Conservation (phyloP, 345 rosid genomes). For the Bretschneidera sinensis region DNA sequence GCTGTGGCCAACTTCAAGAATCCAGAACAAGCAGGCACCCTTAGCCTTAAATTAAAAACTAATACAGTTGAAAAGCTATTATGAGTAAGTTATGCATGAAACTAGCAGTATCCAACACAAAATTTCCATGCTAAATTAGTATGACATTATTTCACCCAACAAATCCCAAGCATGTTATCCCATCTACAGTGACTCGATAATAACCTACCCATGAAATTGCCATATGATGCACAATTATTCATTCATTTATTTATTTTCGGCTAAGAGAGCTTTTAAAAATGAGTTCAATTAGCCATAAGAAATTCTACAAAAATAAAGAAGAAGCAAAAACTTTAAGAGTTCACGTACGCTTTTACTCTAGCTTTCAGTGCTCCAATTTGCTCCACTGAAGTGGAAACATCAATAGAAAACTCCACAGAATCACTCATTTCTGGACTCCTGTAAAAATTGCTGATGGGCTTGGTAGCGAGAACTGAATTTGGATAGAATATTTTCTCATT, state of each 20-base stretch:
- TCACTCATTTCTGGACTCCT: conserved; percentile 74
- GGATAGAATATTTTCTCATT: conserved; percentile 58
- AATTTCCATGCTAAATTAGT: no score
- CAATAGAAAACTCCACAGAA: conserved; percentile 50
- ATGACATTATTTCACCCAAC: no score
- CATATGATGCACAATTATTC: no score
- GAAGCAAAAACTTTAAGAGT: neutral
- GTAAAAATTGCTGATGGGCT: conserved; percentile 52
- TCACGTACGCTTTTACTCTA: conserved; percentile 40
- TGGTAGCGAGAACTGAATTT: conserved; percentile 42
- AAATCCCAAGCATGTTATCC: no score
- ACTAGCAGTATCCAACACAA: no score
- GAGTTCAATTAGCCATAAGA: neutral
- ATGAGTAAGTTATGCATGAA: no score
- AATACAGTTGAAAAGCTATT: no score
- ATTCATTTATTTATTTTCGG: neutral
- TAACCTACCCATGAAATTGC: no score
- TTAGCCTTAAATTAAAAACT: no score
- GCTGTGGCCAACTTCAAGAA: no score
- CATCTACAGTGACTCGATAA: no score
- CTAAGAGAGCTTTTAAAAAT: neutral
- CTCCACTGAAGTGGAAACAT: conserved; percentile 51
- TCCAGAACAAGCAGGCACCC: no score
- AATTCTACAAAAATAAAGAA: neutral
- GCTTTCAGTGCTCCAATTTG: conserved; percentile 40